phyloP scores from a whole-genome alignment of 257 asterid species.

The Mentha longifolia region DNA sequence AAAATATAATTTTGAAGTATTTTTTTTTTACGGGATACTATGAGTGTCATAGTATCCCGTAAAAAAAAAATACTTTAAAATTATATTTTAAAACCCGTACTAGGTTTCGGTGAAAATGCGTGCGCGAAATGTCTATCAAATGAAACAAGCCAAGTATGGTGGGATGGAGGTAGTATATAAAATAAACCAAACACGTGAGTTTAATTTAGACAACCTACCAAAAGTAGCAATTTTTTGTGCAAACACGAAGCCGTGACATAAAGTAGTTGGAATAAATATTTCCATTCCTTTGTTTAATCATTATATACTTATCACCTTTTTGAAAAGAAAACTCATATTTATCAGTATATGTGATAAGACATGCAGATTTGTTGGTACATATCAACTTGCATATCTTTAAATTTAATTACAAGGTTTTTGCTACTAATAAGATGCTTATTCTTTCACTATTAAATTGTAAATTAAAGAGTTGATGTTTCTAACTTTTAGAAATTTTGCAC shows the following conservation, averaged over 20 bases:
- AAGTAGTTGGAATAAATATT: conserved; percentile 6
- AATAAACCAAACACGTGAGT: too few relatives aligned
- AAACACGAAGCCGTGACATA: conserved; percentile 36
- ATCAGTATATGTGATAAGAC: conserved; percentile 15
- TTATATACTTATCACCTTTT: conserved; percentile 2
- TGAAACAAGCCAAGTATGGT: too few relatives aligned
- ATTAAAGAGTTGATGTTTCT: too few relatives aligned
- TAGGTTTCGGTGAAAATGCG: too few relatives aligned
- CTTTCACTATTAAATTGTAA: neutral
- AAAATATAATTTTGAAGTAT: too few relatives aligned
- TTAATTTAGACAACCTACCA: neutral
- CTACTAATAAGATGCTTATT: neutral
- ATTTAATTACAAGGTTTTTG: neutral
- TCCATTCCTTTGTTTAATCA: neutral
- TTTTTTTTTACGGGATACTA: too few relatives aligned
- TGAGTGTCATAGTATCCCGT: too few relatives aligned
- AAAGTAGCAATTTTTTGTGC: conserved; percentile 18
- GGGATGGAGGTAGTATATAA: too few relatives aligned
- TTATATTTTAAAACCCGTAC: too few relatives aligned
- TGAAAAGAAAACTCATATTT: neutral
- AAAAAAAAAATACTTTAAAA: too few relatives aligned
- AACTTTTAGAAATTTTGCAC: neutral
- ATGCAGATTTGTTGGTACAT: conserved; percentile 27
- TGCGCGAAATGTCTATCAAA: too few relatives aligned
- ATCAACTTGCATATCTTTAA: conserved; percentile 11